Conservation (phyloP, 805 yeast species). For the Yarrowia keelungensis region DNA sequence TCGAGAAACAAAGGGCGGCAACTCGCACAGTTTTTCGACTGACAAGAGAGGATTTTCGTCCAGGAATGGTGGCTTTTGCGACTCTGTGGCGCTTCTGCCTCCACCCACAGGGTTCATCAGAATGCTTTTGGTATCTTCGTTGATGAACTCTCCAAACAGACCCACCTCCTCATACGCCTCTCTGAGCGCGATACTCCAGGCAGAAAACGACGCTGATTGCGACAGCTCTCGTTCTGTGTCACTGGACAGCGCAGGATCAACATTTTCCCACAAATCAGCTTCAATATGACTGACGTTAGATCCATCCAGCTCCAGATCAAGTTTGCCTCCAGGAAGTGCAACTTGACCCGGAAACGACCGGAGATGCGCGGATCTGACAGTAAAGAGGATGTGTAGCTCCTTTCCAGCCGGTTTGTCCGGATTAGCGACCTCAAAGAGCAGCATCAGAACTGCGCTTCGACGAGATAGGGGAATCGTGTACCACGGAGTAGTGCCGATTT, state of each 20-base stretch:
- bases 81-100: conserved; percentile 51
- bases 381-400: conserved; percentile 75
- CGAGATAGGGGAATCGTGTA: conserved; percentile 20
- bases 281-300: conserved; percentile 31
- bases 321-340: conserved; percentile 85
- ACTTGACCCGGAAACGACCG: conserved; percentile 81
- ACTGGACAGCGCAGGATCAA: conserved; percentile 64
- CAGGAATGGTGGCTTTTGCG: conserved; percentile 48
- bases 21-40: conserved; percentile 61
- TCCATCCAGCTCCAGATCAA: conserved; percentile 55
- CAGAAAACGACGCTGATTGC: conserved; percentile 76
- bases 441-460: conserved; percentile 16
- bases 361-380: conserved; percentile 71
- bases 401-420: conserved; percentile 9
- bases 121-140: conserved; percentile 69
- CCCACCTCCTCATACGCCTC: conserved; percentile 87
- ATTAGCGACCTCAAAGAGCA: conserved; percentile 25
- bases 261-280: conserved; percentile 46
- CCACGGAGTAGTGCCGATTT: conserved; percentile 18
- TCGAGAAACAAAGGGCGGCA: conserved; percentile 76
- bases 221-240: conserved; percentile 54
- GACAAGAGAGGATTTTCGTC: conserved; percentile 53
- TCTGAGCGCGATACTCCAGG: conserved; percentile 72
- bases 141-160: conserved; percentile 53
- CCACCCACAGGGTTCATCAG: conserved; percentile 66